Conservation (phyloP, 768 basidiomycete species). For the Phanerodontia chrysosporium region DNA sequence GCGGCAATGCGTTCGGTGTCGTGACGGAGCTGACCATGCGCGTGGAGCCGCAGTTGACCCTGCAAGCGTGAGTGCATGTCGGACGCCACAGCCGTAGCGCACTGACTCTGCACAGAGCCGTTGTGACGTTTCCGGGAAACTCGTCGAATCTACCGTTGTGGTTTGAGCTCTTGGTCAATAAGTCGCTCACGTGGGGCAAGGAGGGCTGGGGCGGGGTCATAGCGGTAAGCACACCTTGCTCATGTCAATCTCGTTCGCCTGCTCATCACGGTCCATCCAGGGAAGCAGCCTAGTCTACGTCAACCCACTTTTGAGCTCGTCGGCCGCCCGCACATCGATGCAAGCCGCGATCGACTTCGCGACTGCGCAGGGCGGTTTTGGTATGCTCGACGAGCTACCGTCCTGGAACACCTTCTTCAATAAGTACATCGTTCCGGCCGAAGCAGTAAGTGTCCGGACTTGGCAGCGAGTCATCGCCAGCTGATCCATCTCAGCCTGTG, state of each 20-base stretch:
- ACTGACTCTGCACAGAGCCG: slow-evolving; percentile 18
- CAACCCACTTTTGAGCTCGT: slow-evolving; percentile 37
- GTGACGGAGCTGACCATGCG: slow-evolving; percentile 24
- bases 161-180: slow-evolving; percentile 27
- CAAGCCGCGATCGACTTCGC: slow-evolving; percentile 26
- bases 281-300: slow-evolving; percentile 30
- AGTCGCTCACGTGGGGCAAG: slow-evolving; percentile 27
- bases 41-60: slow-evolving; percentile 18
- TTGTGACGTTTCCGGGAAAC: slow-evolving; percentile 22
- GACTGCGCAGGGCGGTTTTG: slow-evolving; percentile 25
- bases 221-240: slow-evolving; percentile 17
- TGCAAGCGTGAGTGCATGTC: slow-evolving; percentile 21
- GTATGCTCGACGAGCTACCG: slow-evolving; percentile 27
- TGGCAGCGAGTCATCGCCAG: background rate
- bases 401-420: slow-evolving; percentile 30
- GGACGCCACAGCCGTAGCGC: background rate
- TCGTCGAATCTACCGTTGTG: slow-evolving; percentile 21
- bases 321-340: slow-evolving; percentile 38
- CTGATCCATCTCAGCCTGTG: slow-evolving; percentile 13
- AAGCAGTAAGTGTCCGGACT: slow-evolving; percentile 17
- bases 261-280: slow-evolving; percentile 11
- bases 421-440: slow-evolving; percentile 26
- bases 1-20: slow-evolving; percentile 33
- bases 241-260: slow-evolving; percentile 18
- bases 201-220: slow-evolving; percentile 38